Percentiles rank a stretch among this genome's conserved stretches.
phyloP scores from a whole-genome alignment of 169 alveolate genomes.

The Babesia divergens region DNA sequence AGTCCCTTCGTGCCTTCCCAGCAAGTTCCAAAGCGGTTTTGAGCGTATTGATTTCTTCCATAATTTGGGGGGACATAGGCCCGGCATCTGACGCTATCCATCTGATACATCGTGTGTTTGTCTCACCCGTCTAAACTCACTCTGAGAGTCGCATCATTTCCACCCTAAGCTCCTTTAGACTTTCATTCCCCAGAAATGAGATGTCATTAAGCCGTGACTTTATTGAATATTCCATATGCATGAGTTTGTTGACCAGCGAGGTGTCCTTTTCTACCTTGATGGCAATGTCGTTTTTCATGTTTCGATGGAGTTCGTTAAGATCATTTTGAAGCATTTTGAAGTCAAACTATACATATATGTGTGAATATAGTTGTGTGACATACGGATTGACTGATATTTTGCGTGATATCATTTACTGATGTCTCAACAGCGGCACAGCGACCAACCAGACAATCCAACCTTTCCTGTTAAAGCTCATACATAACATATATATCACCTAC shows the following conservation, averaged over 20 bases:
- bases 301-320: slow-evolving; percentile 36
- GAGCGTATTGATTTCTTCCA: slow-evolving; percentile 45
- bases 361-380: not conserved
- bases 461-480: slow-evolving; percentile 4
- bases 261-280: slow-evolving; percentile 55
- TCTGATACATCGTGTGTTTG: not conserved
- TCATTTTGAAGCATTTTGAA: slow-evolving; percentile 55
- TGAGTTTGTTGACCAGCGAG: slow-evolving; percentile 22
- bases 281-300: slow-evolving; percentile 45
- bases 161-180: slow-evolving; percentile 35
- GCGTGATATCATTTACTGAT: slow-evolving; percentile 37
- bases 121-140: not conserved
- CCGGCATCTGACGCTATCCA: slow-evolving; percentile 37
- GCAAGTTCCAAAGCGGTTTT: slow-evolving; percentile 50
- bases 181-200: slow-evolving; percentile 21
- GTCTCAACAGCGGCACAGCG: slow-evolving; percentile 47
- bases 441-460: slow-evolving; percentile 27
- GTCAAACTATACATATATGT: slow-evolving; percentile 3
- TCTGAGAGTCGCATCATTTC: slow-evolving; percentile 30
- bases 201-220: slow-evolving; percentile 42
- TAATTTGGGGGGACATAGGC: slow-evolving; percentile 31
- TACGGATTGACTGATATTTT: slow-evolving; percentile 35
- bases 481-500: not conserved
- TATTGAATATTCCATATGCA: slow-evolving; percentile 45
- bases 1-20: slow-evolving; percentile 51